Evolutionary conservation across 73 alveolate genomes (phyloP).

Genomic region (Stentor coeruleus): DNA sequence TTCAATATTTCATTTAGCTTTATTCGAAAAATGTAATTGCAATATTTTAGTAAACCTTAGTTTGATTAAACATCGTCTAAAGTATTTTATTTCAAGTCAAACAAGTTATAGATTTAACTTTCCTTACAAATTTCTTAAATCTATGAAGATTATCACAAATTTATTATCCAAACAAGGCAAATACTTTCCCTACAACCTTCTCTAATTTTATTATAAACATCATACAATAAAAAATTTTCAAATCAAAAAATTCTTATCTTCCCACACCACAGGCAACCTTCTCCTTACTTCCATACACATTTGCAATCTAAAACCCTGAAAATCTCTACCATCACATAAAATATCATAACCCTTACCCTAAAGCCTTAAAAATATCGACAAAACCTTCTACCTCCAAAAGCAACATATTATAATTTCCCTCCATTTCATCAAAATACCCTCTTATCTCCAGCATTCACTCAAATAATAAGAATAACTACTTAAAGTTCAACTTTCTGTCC

Average conservation of each 20-base stretch:
- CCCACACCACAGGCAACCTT: too few species aligned
- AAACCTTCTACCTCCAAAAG: background rate
- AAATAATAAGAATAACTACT: background rate
- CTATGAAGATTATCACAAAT: background rate
- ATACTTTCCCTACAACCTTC: background rate
- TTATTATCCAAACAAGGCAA: background rate
- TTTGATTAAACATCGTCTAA: too few species aligned
- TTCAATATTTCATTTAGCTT: too few species aligned
- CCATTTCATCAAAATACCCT: background rate
- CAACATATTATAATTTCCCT: background rate
- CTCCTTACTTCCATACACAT: too few species aligned
- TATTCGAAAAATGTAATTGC: too few species aligned
- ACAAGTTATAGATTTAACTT: too few species aligned
- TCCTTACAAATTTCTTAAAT: background rate
- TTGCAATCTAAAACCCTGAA: too few species aligned
- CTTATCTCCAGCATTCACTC: background rate
- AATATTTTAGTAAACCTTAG: too few species aligned
- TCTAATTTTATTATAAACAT: too few species aligned
- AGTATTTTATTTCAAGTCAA: too few species aligned
- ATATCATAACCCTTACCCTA: background rate
- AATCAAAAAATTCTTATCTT: background rate
- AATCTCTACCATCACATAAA: too few species aligned
- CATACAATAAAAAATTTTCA: too few species aligned
- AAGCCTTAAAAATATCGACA: background rate
- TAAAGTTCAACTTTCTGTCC: background rate